Percentiles rank a stretch among this genome's conserved stretches.
Evolutionary conservation across 163 green algal genomes (phyloP).

Genomic region (Prototheca cutis): DNA sequence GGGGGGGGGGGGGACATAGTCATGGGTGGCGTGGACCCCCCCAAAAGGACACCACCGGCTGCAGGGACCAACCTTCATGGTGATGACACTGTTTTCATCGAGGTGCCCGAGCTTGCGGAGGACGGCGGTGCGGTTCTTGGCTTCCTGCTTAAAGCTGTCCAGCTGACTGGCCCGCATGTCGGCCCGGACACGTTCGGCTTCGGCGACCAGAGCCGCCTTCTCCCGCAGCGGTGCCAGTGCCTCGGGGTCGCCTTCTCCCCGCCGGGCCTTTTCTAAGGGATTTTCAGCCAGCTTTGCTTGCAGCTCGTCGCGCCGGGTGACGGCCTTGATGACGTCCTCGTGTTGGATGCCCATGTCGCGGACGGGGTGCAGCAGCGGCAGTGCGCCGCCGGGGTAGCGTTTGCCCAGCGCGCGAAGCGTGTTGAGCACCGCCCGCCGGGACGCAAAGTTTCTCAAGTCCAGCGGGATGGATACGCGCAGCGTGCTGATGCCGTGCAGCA

Average conservation of each 20-base stretch:
- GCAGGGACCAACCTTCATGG: no score
- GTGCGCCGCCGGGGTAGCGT: conserved; percentile 35
- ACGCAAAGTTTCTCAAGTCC: conserved; percentile 57
- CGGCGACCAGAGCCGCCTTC: conserved; percentile 51
- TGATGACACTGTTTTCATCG: conserved; percentile 42
- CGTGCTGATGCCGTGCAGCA: conserved; percentile 52
- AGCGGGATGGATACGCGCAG: conserved; percentile 65
- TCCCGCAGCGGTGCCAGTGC: conserved; percentile 36
- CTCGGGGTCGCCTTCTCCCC: not conserved
- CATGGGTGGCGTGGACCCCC: no score
- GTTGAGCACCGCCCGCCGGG: conserved; percentile 26
- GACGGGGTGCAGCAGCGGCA: conserved; percentile 68
- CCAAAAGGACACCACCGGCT: no score
- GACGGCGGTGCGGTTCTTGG: conserved; percentile 50
- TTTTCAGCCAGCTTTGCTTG: conserved; percentile 49
- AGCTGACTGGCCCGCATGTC: conserved; percentile 57
- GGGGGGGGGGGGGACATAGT: no score
- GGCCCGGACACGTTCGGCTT: conserved; percentile 43
- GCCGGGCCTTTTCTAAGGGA: conserved; percentile 30
- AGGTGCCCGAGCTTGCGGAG: conserved; percentile 77
- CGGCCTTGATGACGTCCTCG: conserved; percentile 30
- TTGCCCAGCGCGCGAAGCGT: conserved; percentile 38
- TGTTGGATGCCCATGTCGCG: conserved; percentile 76
- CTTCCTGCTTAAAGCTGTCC: conserved; percentile 50
- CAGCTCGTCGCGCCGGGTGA: conserved; percentile 38